Evolutionary conservation across 2,329 filamentous ascomycete genomes (phyloP).

Genomic region (Pseudodiploospora longispora): DNA sequence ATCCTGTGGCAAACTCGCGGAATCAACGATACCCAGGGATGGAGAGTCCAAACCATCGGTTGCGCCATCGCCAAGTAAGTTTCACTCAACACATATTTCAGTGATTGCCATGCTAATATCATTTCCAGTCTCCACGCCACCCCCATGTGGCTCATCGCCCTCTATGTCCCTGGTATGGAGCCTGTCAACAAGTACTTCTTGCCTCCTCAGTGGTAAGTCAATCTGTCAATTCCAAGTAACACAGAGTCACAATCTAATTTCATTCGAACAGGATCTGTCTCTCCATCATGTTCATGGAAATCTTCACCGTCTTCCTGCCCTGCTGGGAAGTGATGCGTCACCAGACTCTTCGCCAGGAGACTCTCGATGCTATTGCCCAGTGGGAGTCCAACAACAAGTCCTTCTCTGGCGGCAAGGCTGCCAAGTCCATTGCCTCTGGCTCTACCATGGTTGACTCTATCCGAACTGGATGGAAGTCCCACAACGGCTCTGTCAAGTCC

Average conservation of each 20-base stretch:
- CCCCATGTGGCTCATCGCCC: constrained; percentile 56
- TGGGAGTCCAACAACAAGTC: constrained; percentile 33
- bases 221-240: constrained; percentile 24
- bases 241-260: neutral
- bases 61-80: constrained; percentile 36
- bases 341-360: constrained; percentile 32
- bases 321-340: constrained; percentile 47
- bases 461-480: constrained; percentile 22
- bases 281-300: constrained; percentile 52
- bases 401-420: constrained; percentile 4
- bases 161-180: constrained; percentile 40
- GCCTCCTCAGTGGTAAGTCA: constrained; percentile 52
- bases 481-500: constrained; percentile 20
- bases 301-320: constrained; percentile 55
- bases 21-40: constrained; percentile 57
- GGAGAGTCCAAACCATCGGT: constrained; percentile 52
- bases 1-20: constrained; percentile 51
- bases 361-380: constrained; percentile 33
- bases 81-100: neutral
- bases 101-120: neutral
- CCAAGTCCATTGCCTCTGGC: constrained; percentile 13
- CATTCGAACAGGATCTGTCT: constrained; percentile 27
- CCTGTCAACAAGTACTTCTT: constrained; percentile 44
- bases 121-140: constrained; percentile 48
- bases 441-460: constrained; percentile 19